Percentiles rank a stretch among this genome's conserved stretches.
Conservation (phyloP, 1,139 yeast genomes). For the Geotrichum klebahnii region DNA sequence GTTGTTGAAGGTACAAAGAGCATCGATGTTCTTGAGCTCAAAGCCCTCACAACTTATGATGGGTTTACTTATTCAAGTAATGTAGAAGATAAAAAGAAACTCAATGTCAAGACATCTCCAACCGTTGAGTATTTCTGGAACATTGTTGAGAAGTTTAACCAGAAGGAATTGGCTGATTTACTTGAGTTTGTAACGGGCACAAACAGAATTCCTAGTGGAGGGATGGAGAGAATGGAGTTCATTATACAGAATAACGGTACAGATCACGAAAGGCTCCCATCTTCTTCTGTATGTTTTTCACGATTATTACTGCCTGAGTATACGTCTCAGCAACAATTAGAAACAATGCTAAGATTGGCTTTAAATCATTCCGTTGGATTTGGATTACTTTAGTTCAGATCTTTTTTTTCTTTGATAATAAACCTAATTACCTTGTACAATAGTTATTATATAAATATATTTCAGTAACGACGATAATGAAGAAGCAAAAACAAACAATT, state of each 20-base stretch:
- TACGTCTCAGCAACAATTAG: slow-evolving; percentile 22
- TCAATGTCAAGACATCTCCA: slow-evolving; percentile 19
- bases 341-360: slow-evolving; percentile 27
- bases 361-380: slow-evolving; percentile 33
- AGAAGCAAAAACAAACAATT: background rate
- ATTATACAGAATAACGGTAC: slow-evolving; percentile 28
- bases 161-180: slow-evolving; percentile 25
- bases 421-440: background rate
- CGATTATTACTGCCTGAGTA: slow-evolving; percentile 32
- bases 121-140: slow-evolving; percentile 28
- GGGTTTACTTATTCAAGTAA: slow-evolving; percentile 21
- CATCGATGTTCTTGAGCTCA: slow-evolving; percentile 24
- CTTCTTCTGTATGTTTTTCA: slow-evolving; percentile 34
- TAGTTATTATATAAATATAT: background rate
- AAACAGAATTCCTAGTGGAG: slow-evolving; percentile 31
- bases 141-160: slow-evolving; percentile 26
- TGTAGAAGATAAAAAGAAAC: background rate
- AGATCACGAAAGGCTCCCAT: slow-evolving; percentile 28
- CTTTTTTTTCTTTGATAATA: background rate
- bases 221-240: slow-evolving; percentile 24
- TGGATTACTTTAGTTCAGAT: slow-evolving; percentile 28
- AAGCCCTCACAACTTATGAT: slow-evolving; percentile 23
- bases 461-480: background rate
- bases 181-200: slow-evolving; percentile 36
- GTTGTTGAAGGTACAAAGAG: slow-evolving; percentile 29